These are phyloP conservation scores for Ophiostoma pallidulum DNA, from an alignment of 2,329 filamentous ascomycete species.

Conservation along the genomic window DNA sequence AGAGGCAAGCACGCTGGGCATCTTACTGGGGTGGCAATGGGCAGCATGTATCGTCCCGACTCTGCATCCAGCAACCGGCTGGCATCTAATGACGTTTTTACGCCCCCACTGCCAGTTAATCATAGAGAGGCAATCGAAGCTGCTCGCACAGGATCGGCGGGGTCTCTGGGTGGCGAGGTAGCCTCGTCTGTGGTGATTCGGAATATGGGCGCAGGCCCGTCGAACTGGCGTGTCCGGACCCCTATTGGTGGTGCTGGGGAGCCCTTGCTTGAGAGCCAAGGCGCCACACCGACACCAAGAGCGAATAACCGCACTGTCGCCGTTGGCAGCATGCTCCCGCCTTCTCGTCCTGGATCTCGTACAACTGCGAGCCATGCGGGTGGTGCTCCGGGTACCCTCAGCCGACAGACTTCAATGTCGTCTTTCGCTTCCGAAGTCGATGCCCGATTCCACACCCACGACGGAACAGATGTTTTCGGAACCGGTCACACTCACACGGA, in stretches of 20 bases:
- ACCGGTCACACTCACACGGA: conserved; percentile 66
- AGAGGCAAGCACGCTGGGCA: conserved; percentile 28
- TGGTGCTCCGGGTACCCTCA: conserved; percentile 18
- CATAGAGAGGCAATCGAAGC: conserved; percentile 80
- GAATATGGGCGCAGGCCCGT: not conserved
- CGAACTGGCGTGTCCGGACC: conserved; percentile 9
- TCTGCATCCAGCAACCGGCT: conserved; percentile 60
- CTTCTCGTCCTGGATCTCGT: conserved; percentile 31
- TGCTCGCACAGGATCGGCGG: conserved; percentile 50
- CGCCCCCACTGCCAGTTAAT: conserved; percentile 70
- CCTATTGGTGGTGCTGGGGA: conserved; percentile 6
- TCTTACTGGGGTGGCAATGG: conserved; percentile 21
- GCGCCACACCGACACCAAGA: conserved; percentile 50
- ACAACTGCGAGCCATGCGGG: conserved; percentile 10
- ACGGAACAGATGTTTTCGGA: conserved; percentile 35
- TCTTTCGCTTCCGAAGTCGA: conserved; percentile 95
- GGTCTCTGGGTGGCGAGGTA: conserved; percentile 23
- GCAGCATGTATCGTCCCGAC: conserved; percentile 47
- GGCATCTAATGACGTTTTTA: conserved; percentile 26
- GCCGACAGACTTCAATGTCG: conserved; percentile 75
- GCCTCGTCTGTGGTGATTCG: not conserved
- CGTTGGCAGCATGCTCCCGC: conserved; percentile 36
- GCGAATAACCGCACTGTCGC: conserved; percentile 30
- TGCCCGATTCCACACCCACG: conserved; percentile 71
- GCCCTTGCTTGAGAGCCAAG: not conserved